Percentiles rank a stretch among this genome's conserved stretches.
These are phyloP conservation scores for Syzygium oleosum DNA, from an alignment of 345 rosid species.

Conservation along the genomic window DNA sequence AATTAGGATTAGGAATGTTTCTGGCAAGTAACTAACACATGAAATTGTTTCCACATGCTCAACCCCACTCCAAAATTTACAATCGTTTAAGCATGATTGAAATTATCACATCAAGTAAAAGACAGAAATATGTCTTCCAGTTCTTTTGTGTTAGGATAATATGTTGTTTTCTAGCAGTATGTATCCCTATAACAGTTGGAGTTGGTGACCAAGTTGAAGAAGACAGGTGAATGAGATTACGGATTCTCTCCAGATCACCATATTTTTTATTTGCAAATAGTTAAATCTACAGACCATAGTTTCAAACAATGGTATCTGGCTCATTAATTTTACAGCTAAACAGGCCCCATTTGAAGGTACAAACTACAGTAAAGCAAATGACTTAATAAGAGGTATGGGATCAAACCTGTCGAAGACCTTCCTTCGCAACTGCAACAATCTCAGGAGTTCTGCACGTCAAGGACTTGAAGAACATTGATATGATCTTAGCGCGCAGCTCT, in stretches of 20 bases:
- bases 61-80: neutral
- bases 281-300: neutral
- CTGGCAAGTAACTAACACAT: neutral
- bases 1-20: neutral
- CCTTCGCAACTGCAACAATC: constrained; percentile 98
- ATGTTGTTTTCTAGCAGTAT: neutral
- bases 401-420: constrained; percentile 92
- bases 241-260: neutral
- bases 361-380: neutral
- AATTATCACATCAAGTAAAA: neutral
- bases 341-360: neutral
- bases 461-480: constrained; percentile 97
- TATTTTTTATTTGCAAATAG: neutral
- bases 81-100: neutral
- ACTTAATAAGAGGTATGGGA: neutral
- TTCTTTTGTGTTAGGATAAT: neutral
- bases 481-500: constrained; percentile 87
- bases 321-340: neutral
- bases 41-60: neutral
- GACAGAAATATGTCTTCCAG: neutral
- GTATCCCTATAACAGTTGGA: neutral
- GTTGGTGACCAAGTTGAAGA: neutral
- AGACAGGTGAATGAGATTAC: neutral
- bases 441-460: constrained; percentile 91
- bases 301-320: neutral